These are phyloP conservation scores for Ceraceosorus bombacis DNA, from an alignment of 1,284 basidiomycete genomes.

Conservation along the genomic window DNA sequence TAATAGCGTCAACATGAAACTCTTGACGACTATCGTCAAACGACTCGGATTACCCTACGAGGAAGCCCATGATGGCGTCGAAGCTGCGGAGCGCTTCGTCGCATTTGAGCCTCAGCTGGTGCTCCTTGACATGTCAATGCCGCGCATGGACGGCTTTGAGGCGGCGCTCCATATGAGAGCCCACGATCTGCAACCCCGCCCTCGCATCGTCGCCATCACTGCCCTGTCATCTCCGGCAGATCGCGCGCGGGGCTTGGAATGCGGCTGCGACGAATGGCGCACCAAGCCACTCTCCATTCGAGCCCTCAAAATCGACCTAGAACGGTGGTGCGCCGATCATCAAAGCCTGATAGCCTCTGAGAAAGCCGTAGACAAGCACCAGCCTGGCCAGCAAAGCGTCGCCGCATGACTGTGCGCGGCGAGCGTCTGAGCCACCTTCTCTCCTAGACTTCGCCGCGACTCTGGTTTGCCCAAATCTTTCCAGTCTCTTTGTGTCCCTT, in stretches of 20 bases:
- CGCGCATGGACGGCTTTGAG: constrained; percentile 33
- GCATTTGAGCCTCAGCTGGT: constrained; percentile 27
- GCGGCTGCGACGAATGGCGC: constrained; percentile 33
- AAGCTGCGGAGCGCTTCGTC: constrained; percentile 30
- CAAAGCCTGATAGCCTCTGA: no score
- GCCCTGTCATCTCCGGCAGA: constrained; percentile 32
- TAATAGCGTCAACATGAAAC: constrained; percentile 37
- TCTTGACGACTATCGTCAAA: constrained; percentile 28
- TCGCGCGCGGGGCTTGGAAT: constrained; percentile 24
- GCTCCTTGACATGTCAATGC: constrained; percentile 37
- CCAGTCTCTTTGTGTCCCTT: no score
- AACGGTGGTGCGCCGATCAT: no score
- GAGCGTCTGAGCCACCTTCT: no score
- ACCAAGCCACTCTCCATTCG: constrained; percentile 29
- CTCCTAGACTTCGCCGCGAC: no score
- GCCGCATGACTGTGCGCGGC: no score
- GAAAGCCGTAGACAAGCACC: no score
- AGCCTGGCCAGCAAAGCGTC: no score
- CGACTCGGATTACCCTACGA: constrained; percentile 21
- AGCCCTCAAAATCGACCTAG: constrained; percentile 10
- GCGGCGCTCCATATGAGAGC: constrained; percentile 32
- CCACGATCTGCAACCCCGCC: constrained; percentile 7
- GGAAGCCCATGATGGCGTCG: constrained; percentile 31
- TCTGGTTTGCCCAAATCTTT: no score
- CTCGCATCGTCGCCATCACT: constrained; percentile 33